Base-by-base conservation (phyloP, 2,329 filamentous ascomycete species). In the Neocucurbitaria cava region DNA sequence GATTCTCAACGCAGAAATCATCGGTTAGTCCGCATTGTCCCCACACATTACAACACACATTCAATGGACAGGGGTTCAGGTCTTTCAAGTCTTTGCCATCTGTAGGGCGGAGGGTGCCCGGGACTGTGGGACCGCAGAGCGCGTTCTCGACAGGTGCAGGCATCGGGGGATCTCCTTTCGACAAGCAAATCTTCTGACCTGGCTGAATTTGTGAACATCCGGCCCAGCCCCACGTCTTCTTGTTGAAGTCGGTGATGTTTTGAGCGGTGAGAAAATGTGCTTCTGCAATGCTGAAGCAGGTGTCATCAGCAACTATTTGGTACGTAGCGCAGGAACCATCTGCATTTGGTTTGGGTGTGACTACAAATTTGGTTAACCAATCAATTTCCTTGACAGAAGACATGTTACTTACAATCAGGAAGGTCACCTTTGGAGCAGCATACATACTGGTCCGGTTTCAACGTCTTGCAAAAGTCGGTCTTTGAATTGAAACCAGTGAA, bases 41-140 rank as follows among this genome's bases (percentile, higher is more conserved):
- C 58, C 58, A 61, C 10, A 35, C 31, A 20, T 33, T 52, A 35
- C 58, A 61, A 11, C 58, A 61, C 2, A 42, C 58, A 6, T 61
- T 58, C 3, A 61, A 38, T 3, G 58, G 58, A 26, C 58, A 61
- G 5, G 58, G 58, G 36, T 61, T 58, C 9, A 58, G 40, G 17
- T 41, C 18, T 15, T 42, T 45, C 3, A 53, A 51, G n/a, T 67
- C 60, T 0, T 56, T 71, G 20, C 20, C 28, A 21, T 13, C 30
- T n/a, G 33, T 8, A 28, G 33, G 45, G 23, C 21, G 23, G 23
- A 42, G n/a, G n/a, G 58, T 81, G 0, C 78, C 77, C 4, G 74
- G 73, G 0, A 76, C 71, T 40, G 77, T 71, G 1, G 82, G 82
- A 0, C 82, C 82, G 59, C 82, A 82, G 0, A 74, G 56, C n/a